phyloP scores from a whole-genome alignment of 1,284 basidiomycete species.

The Salmacisia buchloeana region DNA sequence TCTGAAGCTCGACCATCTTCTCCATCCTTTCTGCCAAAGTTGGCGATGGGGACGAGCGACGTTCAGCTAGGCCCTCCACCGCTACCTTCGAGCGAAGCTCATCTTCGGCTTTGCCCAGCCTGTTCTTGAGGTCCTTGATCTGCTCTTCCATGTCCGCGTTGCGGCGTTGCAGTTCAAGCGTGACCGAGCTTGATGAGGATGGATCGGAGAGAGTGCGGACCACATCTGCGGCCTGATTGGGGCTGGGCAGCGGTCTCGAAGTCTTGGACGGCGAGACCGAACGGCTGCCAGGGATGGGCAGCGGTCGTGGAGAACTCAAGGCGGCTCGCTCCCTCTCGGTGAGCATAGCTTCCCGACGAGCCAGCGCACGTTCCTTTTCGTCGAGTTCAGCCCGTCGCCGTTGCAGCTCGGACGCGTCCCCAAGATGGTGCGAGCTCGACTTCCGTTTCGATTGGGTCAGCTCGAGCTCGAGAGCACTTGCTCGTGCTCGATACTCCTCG shows the following conservation, averaged over 20 bases:
- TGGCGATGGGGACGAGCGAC: constrained; percentile 18
- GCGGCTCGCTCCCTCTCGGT: constrained; percentile 21
- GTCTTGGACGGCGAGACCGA: constrained; percentile 10
- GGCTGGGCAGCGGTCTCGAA: constrained; percentile 17
- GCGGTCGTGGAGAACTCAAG: not conserved
- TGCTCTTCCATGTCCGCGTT: not conserved
- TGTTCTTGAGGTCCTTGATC: constrained; percentile 17
- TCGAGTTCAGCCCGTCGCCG: constrained; percentile 10
- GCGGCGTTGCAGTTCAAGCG: constrained; percentile 6
- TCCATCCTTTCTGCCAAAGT: constrained; percentile 15
- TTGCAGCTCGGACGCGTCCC: not conserved
- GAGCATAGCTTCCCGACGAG: not conserved
- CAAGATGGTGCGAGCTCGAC: not conserved
- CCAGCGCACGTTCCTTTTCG: constrained; percentile 12
- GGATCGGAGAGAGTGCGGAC: constrained; percentile 12
- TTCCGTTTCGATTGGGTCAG: not conserved
- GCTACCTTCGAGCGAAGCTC: not conserved
- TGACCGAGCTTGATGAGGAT: not conserved
- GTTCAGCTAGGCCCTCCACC: constrained; percentile 1
- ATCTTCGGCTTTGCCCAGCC: constrained; percentile 17
- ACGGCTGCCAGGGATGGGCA: not conserved
- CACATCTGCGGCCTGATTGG: constrained; percentile 11
- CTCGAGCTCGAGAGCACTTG: not conserved
- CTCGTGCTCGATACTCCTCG: constrained; percentile 11
- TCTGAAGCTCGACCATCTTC: constrained; percentile 17